phyloP scores from a whole-genome alignment of 2,329 filamentous ascomycete species.

The Aspergillus hiratsukae region DNA sequence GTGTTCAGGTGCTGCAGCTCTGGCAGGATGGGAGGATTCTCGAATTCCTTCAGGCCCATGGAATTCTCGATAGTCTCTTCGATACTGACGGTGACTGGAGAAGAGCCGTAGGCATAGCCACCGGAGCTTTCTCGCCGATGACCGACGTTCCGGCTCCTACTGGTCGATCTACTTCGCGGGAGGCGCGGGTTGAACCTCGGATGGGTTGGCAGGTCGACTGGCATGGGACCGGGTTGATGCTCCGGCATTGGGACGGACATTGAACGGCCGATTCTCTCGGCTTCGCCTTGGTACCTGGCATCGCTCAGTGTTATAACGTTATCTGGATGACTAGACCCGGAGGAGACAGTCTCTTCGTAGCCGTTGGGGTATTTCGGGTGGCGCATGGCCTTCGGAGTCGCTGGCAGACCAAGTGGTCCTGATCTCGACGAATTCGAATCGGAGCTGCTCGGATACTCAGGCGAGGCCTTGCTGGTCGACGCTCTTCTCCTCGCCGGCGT shows the following conservation, averaged over 20 bases:
- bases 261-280: conserved; percentile 33
- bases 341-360: conserved; percentile 47
- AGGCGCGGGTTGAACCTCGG: conserved; percentile 38
- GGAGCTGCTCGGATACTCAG: conserved; percentile 35
- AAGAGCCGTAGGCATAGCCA: conserved; percentile 24
- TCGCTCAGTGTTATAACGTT: conserved; percentile 34
- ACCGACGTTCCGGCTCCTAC: conserved; percentile 28
- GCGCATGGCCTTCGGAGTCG: conserved; percentile 86
- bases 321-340: conserved; percentile 56
- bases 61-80: conserved; percentile 48
- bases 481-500: conserved; percentile 26
- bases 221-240: conserved; percentile 19
- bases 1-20: conserved; percentile 59
- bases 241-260: conserved; percentile 38
- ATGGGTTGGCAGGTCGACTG: conserved; percentile 35
- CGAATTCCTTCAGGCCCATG: conserved; percentile 16
- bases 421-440: conserved; percentile 42
- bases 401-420: conserved; percentile 70
- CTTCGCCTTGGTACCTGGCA: conserved; percentile 35
- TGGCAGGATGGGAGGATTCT: conserved; percentile 50
- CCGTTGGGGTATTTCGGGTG: conserved; percentile 61
- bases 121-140: conserved; percentile 30
- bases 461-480: conserved; percentile 36
- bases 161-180: conserved; percentile 39
- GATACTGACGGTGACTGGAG: conserved; percentile 48